phyloP scores from a whole-genome alignment of 805 yeast genomes.

The Suhomyces canberraensis region DNA sequence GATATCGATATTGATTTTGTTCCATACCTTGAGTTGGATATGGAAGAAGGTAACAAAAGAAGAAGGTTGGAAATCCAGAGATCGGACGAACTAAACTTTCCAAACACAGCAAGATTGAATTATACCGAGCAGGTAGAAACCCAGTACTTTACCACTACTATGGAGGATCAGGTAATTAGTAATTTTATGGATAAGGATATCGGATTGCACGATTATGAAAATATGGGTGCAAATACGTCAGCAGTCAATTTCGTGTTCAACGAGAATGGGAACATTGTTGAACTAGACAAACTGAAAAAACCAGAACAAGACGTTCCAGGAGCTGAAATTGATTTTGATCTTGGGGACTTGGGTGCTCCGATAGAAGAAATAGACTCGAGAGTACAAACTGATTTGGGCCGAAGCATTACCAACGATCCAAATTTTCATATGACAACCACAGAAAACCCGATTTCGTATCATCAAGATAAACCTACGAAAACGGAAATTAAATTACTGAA shows the following conservation, averaged over 20 bases:
- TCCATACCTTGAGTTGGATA: constrained; percentile 8
- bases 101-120: constrained; percentile 1
- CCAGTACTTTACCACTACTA: not conserved
- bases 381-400: constrained; percentile 1
- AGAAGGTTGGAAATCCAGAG: constrained; percentile 15
- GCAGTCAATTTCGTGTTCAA: constrained; percentile 21
- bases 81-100: constrained; percentile 13
- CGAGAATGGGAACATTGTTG: constrained; percentile 13
- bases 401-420: constrained; percentile 9
- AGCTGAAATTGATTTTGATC: constrained; percentile 5
- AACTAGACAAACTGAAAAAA: not conserved
- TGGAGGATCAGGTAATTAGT: constrained; percentile 8
- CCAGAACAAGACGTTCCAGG: not conserved
- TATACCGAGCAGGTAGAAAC: not conserved
- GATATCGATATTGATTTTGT: constrained; percentile 23
- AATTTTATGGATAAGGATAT: constrained; percentile 14
- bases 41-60: constrained; percentile 6
- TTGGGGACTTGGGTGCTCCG: constrained; percentile 16
- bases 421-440: constrained; percentile 10
- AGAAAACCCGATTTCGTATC: constrained; percentile 1
- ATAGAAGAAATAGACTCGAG: constrained; percentile 19
- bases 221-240: constrained; percentile 6
- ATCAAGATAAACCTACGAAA: not conserved
- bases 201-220: constrained; percentile 6
- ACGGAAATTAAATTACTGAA: not conserved